A percentile compares a stretch with the other conserved stretches of the same genome.
These are phyloP conservation scores for Xylariaceae sp. DNA, from an alignment of 2,329 filamentous ascomycete genomes.

Conservation along the genomic window DNA sequence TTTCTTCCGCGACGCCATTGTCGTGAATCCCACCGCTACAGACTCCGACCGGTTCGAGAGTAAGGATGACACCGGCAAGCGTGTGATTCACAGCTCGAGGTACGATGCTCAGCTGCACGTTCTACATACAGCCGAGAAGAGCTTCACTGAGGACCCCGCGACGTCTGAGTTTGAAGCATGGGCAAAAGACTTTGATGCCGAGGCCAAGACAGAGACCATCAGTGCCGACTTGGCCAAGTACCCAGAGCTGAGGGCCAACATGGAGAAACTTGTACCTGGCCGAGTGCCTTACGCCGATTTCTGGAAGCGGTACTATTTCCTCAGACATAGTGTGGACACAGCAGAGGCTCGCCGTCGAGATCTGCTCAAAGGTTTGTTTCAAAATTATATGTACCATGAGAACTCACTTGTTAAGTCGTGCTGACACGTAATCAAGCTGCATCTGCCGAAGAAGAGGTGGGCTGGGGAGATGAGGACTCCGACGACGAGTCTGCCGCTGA, in stretches of 20 bases:
- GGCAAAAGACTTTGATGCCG: constrained; percentile 72
- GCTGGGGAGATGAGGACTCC: constrained; percentile 52
- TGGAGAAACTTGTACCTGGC: constrained; percentile 96
- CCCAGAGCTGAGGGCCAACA: constrained; percentile 77
- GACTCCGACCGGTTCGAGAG: constrained; percentile 76
- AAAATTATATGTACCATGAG: constrained; percentile 6
- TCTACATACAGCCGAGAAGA: constrained; percentile 81
- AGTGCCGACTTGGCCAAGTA: constrained; percentile 80
- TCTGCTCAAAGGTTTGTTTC: constrained; percentile 75
- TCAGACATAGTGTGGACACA: constrained; percentile 87
- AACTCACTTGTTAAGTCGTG: constrained; percentile 32
- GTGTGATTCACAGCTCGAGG: constrained; percentile 89
- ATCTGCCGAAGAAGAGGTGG: constrained; percentile 68
- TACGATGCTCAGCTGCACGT: constrained; percentile 96
- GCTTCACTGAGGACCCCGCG: constrained; percentile 78
- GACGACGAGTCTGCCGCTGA: constrained; percentile 36
- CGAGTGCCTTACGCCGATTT: constrained; percentile 85
- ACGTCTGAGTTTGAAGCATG: constrained; percentile 73
- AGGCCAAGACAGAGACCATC: constrained; percentile 81
- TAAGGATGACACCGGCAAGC: constrained; percentile 83
- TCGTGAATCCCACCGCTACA: constrained; percentile 70
- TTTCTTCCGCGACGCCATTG: constrained; percentile 88
- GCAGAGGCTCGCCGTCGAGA: constrained; percentile 87
- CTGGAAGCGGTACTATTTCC: constrained; percentile 94
- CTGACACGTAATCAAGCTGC: constrained; percentile 48